phyloP scores from a whole-genome alignment of 2,329 filamentous ascomycete species.

The Fusarium sp. region DNA sequence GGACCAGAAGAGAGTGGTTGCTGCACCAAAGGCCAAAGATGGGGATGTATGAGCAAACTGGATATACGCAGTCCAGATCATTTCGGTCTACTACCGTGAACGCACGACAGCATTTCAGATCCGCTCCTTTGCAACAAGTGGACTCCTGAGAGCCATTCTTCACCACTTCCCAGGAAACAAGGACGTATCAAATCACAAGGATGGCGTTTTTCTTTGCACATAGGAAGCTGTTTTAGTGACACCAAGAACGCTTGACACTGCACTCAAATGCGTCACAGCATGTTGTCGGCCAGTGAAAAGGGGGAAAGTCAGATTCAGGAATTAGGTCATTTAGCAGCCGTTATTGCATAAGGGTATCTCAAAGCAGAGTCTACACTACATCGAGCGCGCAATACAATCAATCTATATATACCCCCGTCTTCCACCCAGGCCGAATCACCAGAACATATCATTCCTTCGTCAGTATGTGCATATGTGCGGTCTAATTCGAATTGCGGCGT shows the following conservation, averaged over 20 bases:
- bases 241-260: background rate
- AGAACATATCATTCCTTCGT: background rate
- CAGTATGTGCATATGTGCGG: background rate
- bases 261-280: background rate
- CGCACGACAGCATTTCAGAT: background rate
- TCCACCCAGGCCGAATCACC: background rate
- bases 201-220: background rate
- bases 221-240: background rate
- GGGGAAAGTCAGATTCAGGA: background rate
- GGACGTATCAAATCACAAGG: background rate
- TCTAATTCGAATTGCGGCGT: conserved; percentile 2
- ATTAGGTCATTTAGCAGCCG: conserved; percentile 1
- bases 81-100: background rate
- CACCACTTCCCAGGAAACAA: background rate
- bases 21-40: conserved; percentile 24
- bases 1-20: conserved; percentile 48
- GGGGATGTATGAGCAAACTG: conserved; percentile 15
- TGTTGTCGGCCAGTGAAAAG: background rate
- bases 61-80: background rate
- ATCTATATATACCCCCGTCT: conserved; percentile 1
- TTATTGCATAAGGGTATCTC: conserved; percentile 41
- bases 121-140: background rate
- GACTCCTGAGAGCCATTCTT: background rate
- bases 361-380: conserved; percentile 28
- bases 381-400: conserved; percentile 7